phyloP scores from a whole-genome alignment of 495 filamentous ascomycete species.

The Penicillium canescens region DNA sequence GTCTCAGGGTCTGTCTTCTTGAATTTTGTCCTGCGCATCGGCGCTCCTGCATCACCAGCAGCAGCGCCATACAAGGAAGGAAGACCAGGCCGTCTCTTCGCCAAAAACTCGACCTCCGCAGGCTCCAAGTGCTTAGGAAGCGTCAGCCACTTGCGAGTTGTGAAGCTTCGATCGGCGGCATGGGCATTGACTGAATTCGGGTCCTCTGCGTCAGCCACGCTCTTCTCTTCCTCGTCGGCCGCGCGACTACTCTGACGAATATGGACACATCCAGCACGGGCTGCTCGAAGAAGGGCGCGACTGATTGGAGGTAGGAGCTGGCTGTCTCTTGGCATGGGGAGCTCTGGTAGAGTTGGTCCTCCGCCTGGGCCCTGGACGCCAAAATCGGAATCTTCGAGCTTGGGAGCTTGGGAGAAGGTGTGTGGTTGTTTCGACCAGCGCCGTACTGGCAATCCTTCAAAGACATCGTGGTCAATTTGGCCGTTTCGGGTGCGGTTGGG shows the following conservation, averaged over 20 bases:
- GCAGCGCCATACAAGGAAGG: conserved; percentile 52
- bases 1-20: conserved; percentile 68
- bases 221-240: conserved; percentile 51
- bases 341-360: conserved; percentile 48
- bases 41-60: conserved; percentile 43
- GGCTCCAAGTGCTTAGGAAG: conserved; percentile 76
- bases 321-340: conserved; percentile 83
- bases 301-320: conserved; percentile 76
- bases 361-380: conserved; percentile 59
- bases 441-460: conserved; percentile 89
- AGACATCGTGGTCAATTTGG: conserved; percentile 89
- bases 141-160: conserved; percentile 74
- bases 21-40: conserved; percentile 75
- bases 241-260: conserved; percentile 46
- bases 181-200: conserved; percentile 27
- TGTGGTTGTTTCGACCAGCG: conserved; percentile 81
- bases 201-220: conserved; percentile 46
- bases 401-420: conserved; percentile 65
- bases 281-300: conserved; percentile 81
- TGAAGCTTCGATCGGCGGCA: conserved; percentile 58
- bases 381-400: conserved; percentile 49
- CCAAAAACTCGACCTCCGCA: conserved; percentile 76
- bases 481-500: conserved; percentile 72
- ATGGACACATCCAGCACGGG: conserved; percentile 72
- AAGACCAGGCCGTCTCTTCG: conserved; percentile 81